Percentiles rank a stretch among this genome's conserved stretches.
Evolutionary conservation across 169 alveolate species (phyloP).

Genomic region (Plasmodium blacklocki): DNA sequence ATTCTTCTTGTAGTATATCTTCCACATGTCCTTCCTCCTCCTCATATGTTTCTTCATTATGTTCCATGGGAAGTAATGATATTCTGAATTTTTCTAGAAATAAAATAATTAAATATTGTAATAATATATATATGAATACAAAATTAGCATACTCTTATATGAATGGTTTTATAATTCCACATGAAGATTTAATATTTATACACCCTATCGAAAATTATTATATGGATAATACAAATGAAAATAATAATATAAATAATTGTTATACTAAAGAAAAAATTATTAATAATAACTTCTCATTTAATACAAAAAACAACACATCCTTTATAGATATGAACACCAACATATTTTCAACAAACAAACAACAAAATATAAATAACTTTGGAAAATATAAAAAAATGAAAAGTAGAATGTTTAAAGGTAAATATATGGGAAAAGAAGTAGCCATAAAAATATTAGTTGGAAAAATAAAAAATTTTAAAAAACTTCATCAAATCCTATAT

Average conservation of each 20-base stretch:
- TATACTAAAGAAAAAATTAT: not conserved
- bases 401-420: slow-evolving; percentile 68
- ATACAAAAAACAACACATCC: not conserved
- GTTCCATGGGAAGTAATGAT: slow-evolving; percentile 17
- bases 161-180: slow-evolving; percentile 66
- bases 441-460: slow-evolving; percentile 77
- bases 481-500: slow-evolving; percentile 49
- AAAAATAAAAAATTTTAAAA: slow-evolving; percentile 41
- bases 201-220: slow-evolving; percentile 44
- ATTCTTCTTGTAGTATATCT: slow-evolving; percentile 6
- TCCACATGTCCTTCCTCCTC: slow-evolving; percentile 35
- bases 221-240: not conserved
- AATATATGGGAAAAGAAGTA: slow-evolving; percentile 76
- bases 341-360: too few relatives aligned
- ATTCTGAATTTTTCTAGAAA: slow-evolving; percentile 6
- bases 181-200: slow-evolving; percentile 55
- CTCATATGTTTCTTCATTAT: slow-evolving; percentile 27
- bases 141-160: slow-evolving; percentile 45
- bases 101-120: slow-evolving; percentile 43
- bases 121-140: slow-evolving; percentile 52
- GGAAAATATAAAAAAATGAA: slow-evolving; percentile 5
- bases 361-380: not conserved
- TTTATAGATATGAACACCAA: not conserved
- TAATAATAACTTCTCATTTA: not conserved
- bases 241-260: not conserved